Evolutionary conservation across 345 rosid genomes (phyloP), one percentile per base, ranked within the genome.

Genomic region (Linum tenue): DNA sequence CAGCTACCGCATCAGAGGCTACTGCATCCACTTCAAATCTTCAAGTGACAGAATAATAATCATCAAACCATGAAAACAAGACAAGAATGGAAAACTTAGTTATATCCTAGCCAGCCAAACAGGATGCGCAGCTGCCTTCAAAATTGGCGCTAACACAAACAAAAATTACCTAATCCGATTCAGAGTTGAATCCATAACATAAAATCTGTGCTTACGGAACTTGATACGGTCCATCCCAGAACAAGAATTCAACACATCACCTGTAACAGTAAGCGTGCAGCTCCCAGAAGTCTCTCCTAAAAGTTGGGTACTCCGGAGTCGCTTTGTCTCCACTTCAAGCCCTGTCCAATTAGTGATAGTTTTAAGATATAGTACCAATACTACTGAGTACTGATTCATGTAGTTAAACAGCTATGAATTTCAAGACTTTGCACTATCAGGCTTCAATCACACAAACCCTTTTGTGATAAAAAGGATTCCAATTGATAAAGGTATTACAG

Each of bases 81-180:
- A 31, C 50, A 67, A 66, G 59, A 42, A 57, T 7, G 59, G 43
- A 8, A 35, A 5, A 39, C 11, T 36, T 11, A 60, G 38, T 59
- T 48, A 62, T 64, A 70, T 16, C 44, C 15, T 22, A 69, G 64
- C 39, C 55, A 39, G 37, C 31, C 55, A 9, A 41, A 59, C 65
- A 75, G 85, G 86, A 78, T 82, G 88, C 96, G 59, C 73, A 62
- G 99, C 99, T 55, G 96, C 96, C 81, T 83, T 88, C 70, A 94
- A 69, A 74, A 94, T 88, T 16, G 96, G 91, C 73, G 88, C 95
- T 77, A 80, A 70, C 61, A 63, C 4, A 38, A 59, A 61, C 17
- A 22, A 16, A 69, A n/a, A 42, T 4, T 37, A 9, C 8, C 5
- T 4, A 63, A 3, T 67, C 51, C 42, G n/a, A 31, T 51, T 35